Base-by-base conservation (phyloP, 2,329 filamentous ascomycete genomes). In the Trichoderma harzianum region DNA sequence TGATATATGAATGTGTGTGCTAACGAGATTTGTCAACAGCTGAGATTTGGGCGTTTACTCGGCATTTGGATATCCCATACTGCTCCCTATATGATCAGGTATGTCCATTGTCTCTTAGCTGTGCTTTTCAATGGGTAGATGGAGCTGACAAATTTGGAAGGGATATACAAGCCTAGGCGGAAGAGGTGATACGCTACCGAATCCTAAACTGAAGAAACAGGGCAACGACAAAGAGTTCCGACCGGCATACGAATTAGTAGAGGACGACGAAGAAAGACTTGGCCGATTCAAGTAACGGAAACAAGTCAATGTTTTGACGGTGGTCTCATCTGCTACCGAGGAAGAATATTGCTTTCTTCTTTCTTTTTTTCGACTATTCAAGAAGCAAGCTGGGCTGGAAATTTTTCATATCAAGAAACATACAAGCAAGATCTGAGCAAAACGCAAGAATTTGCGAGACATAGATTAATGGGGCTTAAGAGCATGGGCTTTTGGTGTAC, bases 111-210 rank as follows among this genome's bases (percentile, higher is more conserved):
- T 2, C 43, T 21, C 43, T 47, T 47, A 11, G 16, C 36, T 39
- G 36, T 18, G 36, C 14, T 39, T 10, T 43, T 43, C n/a, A 51
- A 51, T 26, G 16, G n/a, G 7, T 12, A 5, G n/a, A 18, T 3
- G 5, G 10, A 28, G 28, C 32, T 71, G n/a, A 71, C 57, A 5
- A 6, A 5, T 30, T 16, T n/a, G 6, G 12, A 51, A 80, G 75
- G 95, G 95, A 11, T 98, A 96, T 82, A 97, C 96, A 3, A 95
- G 92, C 74, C 85, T 99, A n/a, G 96, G 96, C 24, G 95, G 96
- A 3, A 94, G 90, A 28, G 91, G 90, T 70, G 94, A 99, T 82
- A 99, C 96, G 3, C 88, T 92, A 74, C 95, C 94, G 0, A 99
- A 99, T 79, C 96, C 96, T 11, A 89, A 88, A 43, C 82, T 97